Percentiles rank a stretch among this genome's conserved stretches.
phyloP scores from a whole-genome alignment of 176 grass and related monocot genomes.

The Secale cereale region DNA sequence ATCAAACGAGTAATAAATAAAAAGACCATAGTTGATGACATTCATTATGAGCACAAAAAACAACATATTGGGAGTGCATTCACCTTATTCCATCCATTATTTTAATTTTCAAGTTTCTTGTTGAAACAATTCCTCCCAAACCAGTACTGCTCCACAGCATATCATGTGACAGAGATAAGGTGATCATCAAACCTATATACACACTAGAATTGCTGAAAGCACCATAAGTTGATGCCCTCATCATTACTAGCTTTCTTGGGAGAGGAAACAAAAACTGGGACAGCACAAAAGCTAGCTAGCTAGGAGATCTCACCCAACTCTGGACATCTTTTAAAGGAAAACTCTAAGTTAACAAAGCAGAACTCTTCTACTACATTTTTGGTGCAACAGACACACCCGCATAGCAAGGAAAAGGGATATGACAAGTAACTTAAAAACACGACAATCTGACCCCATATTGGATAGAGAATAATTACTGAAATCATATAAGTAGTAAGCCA shows the following conservation, averaged over 20 bases:
- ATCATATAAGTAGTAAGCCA: no score
- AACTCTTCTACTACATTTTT: not conserved
- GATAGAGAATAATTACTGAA: no score
- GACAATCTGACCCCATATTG: no score
- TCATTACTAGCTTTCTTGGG: not conserved
- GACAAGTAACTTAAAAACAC: no score
- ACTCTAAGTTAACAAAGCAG: not conserved
- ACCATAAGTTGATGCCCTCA: not conserved
- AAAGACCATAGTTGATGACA: not conserved
- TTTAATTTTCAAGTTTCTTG: not conserved
- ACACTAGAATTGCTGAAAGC: not conserved
- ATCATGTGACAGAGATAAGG: constrained; percentile 2
- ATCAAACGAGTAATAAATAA: not conserved
- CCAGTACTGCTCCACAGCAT: not conserved
- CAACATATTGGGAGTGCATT: not conserved
- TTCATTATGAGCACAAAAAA: not conserved
- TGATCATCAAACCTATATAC: constrained; percentile 27
- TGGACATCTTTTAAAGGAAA: not conserved
- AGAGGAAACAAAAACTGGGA: constrained; percentile 21
- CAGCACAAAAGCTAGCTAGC: not conserved
- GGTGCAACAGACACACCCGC: no score
- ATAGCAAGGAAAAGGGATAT: not conserved
- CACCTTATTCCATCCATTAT: constrained; percentile 15
- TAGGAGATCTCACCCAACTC: constrained; percentile 39
- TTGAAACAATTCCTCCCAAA: constrained; percentile 15